Evolutionary conservation across 306 rosid species (phyloP).

Genomic region (Cicer judaicum): DNA sequence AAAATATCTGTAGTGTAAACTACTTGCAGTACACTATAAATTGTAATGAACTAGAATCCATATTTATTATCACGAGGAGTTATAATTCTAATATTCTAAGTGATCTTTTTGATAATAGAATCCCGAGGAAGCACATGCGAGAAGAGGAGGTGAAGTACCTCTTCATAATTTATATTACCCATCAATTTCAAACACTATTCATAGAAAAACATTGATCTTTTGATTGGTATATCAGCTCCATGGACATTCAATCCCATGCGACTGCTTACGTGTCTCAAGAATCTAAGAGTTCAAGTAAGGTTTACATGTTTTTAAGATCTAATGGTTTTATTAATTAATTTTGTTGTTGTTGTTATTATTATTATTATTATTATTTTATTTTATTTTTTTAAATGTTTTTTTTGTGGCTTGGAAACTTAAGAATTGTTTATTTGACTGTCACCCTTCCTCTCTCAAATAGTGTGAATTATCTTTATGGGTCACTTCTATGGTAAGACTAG

Average conservation of each 20-base stretch:
- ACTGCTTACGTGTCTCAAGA: constrained; percentile 71
- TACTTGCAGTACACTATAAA: constrained; percentile 12
- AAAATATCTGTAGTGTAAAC: background rate
- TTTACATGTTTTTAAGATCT: constrained; percentile 40
- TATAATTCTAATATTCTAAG: constrained; percentile 39
- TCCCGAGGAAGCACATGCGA: constrained; percentile 94
- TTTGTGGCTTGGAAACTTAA: constrained; percentile 21
- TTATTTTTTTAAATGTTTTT: background rate
- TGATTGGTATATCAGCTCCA: constrained; percentile 77
- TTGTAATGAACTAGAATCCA: constrained; percentile 8
- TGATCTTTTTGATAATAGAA: constrained; percentile 58
- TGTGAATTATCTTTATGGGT: constrained; percentile 32
- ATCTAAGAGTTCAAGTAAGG: constrained; percentile 70
- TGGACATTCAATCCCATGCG: constrained; percentile 91
- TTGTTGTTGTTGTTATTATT: background rate
- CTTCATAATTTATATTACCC: constrained; percentile 25
- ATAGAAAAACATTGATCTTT: constrained; percentile 49
- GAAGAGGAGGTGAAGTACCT: constrained; percentile 91
- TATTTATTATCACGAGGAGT: constrained; percentile 35
- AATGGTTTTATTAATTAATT: background rate
- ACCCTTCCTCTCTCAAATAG: constrained; percentile 31
- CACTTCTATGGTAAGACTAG: constrained; percentile 28
- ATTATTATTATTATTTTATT: background rate
- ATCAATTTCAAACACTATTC: constrained; percentile 45
- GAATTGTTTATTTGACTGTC: constrained; percentile 24